These are phyloP conservation scores for Penicillium longicatenatum DNA, from an alignment of 495 filamentous ascomycete genomes.

Conservation along the genomic window DNA sequence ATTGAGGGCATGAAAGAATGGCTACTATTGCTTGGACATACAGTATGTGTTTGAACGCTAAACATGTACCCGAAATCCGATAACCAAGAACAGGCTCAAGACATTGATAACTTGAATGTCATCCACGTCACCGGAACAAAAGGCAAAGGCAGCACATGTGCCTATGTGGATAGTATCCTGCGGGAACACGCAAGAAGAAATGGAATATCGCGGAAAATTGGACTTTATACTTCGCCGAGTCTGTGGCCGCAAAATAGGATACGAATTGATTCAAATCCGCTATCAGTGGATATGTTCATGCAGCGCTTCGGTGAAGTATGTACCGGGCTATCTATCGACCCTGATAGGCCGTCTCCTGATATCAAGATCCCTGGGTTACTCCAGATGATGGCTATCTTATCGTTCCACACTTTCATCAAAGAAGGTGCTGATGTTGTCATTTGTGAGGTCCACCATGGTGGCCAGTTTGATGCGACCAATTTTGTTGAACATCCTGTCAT, in stretches of 20 bases:
- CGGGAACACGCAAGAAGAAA: constrained; percentile 30
- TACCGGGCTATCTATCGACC: constrained; percentile 35
- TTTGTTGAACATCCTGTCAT: constrained; percentile 66
- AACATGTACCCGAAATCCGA: not conserved
- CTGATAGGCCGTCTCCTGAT: not conserved
- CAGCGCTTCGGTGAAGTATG: constrained; percentile 68
- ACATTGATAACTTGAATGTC: constrained; percentile 40
- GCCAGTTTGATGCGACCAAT: constrained; percentile 74
- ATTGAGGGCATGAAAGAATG: constrained; percentile 31
- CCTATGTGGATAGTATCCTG: constrained; percentile 46
- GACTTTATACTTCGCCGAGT: constrained; percentile 79
- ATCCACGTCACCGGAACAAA: constrained; percentile 83
- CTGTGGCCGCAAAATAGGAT: constrained; percentile 64
- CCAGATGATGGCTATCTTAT: constrained; percentile 71
- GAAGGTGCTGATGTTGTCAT: constrained; percentile 67
- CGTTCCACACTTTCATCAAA: constrained; percentile 67
- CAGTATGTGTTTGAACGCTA: constrained; percentile 14
- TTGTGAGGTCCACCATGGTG: constrained; percentile 74
- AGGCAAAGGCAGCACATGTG: constrained; percentile 63
- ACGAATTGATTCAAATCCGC: constrained; percentile 53
- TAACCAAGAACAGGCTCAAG: constrained; percentile 21
- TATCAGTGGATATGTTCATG: constrained; percentile 55
- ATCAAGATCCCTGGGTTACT: constrained; percentile 25
- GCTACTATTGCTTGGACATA: constrained; percentile 32
- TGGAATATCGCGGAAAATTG: constrained; percentile 50